A percentile compares a stretch with the other conserved stretches of the same genome.
phyloP scores from a whole-genome alignment of 2,329 filamentous ascomycete species.

The Clonostachys sp. region DNA sequence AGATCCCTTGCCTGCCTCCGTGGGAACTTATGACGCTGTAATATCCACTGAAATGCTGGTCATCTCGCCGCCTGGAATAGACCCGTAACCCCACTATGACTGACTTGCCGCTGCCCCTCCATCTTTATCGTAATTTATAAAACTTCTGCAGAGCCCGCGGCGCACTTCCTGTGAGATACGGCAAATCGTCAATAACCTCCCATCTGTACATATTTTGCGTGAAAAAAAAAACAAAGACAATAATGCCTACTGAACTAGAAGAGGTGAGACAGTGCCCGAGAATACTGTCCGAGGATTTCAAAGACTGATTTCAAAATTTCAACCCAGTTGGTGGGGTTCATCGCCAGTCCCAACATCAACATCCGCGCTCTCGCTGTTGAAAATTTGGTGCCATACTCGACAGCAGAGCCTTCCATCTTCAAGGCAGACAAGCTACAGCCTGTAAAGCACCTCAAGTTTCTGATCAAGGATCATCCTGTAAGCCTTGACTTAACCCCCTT shows the following conservation, averaged over 20 bases:
- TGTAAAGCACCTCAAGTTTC: constrained; percentile 79
- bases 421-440: constrained; percentile 75
- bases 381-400: constrained; percentile 79
- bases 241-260: constrained; percentile 72
- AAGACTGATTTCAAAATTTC: background rate
- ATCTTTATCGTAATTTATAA: no score
- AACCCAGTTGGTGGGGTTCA: constrained; percentile 79
- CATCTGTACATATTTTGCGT: background rate
- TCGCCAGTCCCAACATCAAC: constrained; percentile 86
- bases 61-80: no score
- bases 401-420: constrained; percentile 72
- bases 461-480: constrained; percentile 80
- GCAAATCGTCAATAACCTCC: no score
- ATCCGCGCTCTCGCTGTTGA: constrained; percentile 83
- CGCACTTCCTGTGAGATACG: no score
- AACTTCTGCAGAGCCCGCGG: no score
- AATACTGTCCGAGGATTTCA: background rate
- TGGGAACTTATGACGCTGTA: no score
- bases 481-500: constrained; percentile 17
- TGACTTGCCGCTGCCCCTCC: no score
- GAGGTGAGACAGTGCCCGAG: constrained; percentile 46
- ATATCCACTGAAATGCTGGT: no score
- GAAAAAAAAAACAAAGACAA: constrained; percentile 10
- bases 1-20: no score
- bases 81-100: no score